Percentiles rank a stretch among this genome's conserved stretches.
Conservation (phyloP, 1,284 basidiomycete species). For the Tausonia pullulans region DNA sequence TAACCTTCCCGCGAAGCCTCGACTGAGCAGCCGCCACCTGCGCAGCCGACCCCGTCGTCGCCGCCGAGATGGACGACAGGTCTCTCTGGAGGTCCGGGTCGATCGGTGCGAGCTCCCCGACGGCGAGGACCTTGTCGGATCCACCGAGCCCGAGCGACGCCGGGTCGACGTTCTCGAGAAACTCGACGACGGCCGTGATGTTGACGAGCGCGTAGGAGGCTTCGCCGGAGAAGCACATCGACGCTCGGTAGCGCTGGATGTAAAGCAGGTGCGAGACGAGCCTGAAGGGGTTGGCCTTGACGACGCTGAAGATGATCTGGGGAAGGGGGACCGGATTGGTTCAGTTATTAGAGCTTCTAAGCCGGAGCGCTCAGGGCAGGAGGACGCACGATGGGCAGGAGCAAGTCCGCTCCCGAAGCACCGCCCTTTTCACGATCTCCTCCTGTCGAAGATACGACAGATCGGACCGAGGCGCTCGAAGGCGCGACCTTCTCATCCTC, state of each 20-base stretch:
- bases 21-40: constrained; percentile 31
- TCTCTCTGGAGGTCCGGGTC: constrained; percentile 31
- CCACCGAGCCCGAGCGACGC: constrained; percentile 65
- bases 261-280: constrained; percentile 77
- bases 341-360: too few relatives aligned
- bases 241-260: constrained; percentile 68
- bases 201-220: constrained; percentile 87
- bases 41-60: constrained; percentile 25
- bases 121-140: constrained; percentile 44
- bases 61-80: constrained; percentile 26
- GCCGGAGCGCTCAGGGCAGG: too few relatives aligned
- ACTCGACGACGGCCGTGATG: constrained; percentile 84
- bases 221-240: constrained; percentile 62
- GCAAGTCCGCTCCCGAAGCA: constrained; percentile 35
- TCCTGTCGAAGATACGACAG: too few relatives aligned
- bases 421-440: not conserved
- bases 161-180: constrained; percentile 82
- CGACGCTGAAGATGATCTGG: constrained; percentile 79
- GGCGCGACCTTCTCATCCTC: too few relatives aligned
- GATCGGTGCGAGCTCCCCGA: constrained; percentile 55
- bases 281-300: constrained; percentile 73
- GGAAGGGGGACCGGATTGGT: constrained; percentile 45
- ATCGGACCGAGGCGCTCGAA: too few relatives aligned
- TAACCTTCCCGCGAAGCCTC: constrained; percentile 53
- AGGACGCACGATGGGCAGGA: constrained; percentile 28